Percentiles rank a stretch among this genome's conserved stretches.
Evolutionary conservation across 768 basidiomycete species (phyloP).

Genomic region (Boletus reticuloceps): DNA sequence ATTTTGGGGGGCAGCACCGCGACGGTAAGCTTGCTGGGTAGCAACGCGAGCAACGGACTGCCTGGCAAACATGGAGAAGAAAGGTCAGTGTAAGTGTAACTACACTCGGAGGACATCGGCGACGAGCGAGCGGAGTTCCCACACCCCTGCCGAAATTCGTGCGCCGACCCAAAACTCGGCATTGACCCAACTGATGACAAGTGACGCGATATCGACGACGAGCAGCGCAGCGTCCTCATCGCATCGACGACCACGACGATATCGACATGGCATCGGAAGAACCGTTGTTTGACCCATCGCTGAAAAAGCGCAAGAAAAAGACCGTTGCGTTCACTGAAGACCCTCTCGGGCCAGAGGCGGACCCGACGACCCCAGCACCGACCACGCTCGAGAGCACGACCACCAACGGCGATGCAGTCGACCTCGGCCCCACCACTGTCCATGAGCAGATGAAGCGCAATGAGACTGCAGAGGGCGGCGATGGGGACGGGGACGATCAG

Average conservation of each 20-base stretch:
- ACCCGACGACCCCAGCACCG: conserved; percentile 78
- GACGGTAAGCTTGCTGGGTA: conserved; percentile 36
- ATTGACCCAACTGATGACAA: conserved; percentile 11
- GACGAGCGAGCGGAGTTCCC: conserved; percentile 21
- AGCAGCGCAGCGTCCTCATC: conserved; percentile 4
- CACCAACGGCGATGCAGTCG: conserved; percentile 66
- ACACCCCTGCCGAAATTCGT: conserved; percentile 17
- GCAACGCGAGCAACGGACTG: conserved; percentile 44
- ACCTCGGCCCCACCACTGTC: conserved; percentile 72
- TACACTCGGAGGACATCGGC: conserved; percentile 36
- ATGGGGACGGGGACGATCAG: conserved; percentile 38
- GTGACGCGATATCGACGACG: conserved; percentile 8
- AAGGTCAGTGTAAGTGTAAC: not conserved
- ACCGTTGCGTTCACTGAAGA: conserved; percentile 83
- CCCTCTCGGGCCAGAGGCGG: conserved; percentile 76
- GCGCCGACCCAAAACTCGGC: conserved; percentile 29
- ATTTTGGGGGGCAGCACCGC: conserved; percentile 40
- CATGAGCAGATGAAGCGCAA: conserved; percentile 69
- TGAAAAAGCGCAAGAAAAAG: conserved; percentile 89
- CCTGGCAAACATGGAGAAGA: conserved; percentile 46
- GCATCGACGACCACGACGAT: conserved; percentile 17
- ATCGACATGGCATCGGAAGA: conserved; percentile 58
- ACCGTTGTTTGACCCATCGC: conserved; percentile 79
- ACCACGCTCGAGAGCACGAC: conserved; percentile 69
- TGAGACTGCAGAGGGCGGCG: conserved; percentile 38